phyloP scores from a whole-genome alignment of 345 rosid genomes.

The Eucalyptus fibrosa region DNA sequence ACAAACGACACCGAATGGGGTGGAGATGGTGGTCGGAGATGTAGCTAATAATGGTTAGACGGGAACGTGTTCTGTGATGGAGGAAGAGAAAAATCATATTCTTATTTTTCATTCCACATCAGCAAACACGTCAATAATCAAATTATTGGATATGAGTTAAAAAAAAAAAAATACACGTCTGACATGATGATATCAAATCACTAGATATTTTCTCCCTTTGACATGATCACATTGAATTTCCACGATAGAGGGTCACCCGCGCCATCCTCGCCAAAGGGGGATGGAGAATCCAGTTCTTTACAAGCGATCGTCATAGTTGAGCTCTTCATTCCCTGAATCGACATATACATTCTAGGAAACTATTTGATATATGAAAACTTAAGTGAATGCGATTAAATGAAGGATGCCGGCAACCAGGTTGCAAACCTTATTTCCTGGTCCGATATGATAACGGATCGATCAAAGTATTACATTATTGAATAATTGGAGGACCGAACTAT shows the following conservation, averaged over 20 bases:
- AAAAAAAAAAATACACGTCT: no score
- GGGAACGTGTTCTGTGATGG: neutral
- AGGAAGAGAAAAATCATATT: neutral
- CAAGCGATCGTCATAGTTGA: neutral
- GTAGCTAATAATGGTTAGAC: neutral
- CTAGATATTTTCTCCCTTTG: neutral
- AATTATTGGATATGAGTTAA: no score
- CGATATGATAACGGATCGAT: neutral
- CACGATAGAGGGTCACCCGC: neutral
- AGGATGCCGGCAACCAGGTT: neutral
- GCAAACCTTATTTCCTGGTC: neutral
- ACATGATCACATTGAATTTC: neutral
- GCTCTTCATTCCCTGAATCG: neutral
- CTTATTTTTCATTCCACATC: neutral
- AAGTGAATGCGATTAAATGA: neutral
- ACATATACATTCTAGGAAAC: neutral
- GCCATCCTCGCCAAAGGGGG: neutral
- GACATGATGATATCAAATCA: neutral
- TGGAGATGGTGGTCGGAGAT: neutral
- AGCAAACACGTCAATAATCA: neutral
- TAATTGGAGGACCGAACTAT: neutral
- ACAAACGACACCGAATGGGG: neutral
- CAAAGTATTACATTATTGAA: neutral
- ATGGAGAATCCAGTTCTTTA: neutral
- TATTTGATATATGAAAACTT: neutral